Percentiles rank a stretch among this genome's conserved stretches.
Conservation (phyloP, 2,329 filamentous ascomycete genomes). For the Pestalotiopsis sp. region DNA sequence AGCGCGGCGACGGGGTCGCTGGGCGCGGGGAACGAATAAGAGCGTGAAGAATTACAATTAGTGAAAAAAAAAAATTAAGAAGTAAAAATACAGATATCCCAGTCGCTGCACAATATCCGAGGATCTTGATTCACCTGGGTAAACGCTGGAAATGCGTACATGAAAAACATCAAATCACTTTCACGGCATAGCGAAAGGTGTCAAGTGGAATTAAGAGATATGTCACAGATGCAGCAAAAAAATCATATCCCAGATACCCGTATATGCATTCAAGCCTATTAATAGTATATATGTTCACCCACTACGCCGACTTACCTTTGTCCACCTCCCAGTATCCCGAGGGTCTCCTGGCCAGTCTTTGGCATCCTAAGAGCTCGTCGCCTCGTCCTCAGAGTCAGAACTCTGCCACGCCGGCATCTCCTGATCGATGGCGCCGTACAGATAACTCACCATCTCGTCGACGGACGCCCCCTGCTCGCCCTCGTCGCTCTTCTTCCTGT, state of each 20-base stretch:
- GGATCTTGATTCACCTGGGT: too few relatives aligned
- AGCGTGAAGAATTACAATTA: neutral
- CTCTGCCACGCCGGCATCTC: neutral
- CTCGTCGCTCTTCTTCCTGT: neutral
- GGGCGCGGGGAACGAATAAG: neutral
- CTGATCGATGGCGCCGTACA: constrained; percentile 3
- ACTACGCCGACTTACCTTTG: neutral
- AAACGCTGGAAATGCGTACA: too few relatives aligned
- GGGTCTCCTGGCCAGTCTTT: neutral
- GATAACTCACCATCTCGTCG: neutral
- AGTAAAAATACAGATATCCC: neutral
- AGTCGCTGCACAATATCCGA: too few relatives aligned
- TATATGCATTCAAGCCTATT: neutral
- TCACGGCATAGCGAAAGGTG: neutral
- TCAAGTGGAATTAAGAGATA: neutral
- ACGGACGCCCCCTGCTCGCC: neutral
- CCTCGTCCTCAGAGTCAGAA: neutral
- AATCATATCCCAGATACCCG: neutral
- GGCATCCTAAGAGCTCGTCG: neutral
- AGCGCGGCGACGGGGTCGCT: constrained; percentile 1
- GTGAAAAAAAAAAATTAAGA: neutral
- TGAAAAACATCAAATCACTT: neutral
- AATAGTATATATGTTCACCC: neutral
- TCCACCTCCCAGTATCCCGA: neutral
- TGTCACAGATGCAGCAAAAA: neutral